Evolutionary conservation across 148 eudicot species (phyloP).

Genomic region (Chenopodium formosanum): DNA sequence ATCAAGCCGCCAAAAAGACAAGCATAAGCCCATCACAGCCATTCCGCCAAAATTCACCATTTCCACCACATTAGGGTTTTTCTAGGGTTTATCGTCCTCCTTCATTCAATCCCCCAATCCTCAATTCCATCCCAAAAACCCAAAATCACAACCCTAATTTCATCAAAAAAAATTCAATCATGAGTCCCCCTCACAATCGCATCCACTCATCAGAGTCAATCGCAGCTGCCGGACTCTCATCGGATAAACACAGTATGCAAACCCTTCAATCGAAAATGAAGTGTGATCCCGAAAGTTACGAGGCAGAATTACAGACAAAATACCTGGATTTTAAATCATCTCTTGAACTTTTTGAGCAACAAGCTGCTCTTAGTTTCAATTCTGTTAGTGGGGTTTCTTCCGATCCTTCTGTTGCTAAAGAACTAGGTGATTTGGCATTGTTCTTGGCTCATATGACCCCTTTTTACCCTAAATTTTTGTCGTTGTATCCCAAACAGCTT

Average conservation of each 20-base stretch:
- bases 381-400: slow-evolving; percentile 60
- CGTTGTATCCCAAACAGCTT: slow-evolving; percentile 52
- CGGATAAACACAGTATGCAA: slow-evolving; percentile 62
- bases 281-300: slow-evolving; percentile 78
- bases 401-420: slow-evolving; percentile 64
- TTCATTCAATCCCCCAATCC: too few relatives aligned
- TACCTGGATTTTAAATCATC: slow-evolving; percentile 79
- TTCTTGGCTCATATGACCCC: slow-evolving; percentile 82
- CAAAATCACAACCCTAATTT: background rate
- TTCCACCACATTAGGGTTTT: background rate
- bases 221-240: slow-evolving; percentile 54
- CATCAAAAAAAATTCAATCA: too few relatives aligned
- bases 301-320: slow-evolving; percentile 46
- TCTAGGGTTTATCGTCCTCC: background rate
- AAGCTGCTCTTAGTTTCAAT: slow-evolving; percentile 74
- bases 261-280: slow-evolving; percentile 88
- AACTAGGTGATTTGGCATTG: slow-evolving; percentile 67
- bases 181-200: too few relatives aligned
- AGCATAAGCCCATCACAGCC: background rate
- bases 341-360: slow-evolving; percentile 67
- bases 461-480: slow-evolving; percentile 53
- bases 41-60: too few relatives aligned
- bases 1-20: background rate
- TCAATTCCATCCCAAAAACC: background rate
- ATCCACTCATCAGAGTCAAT: slow-evolving; percentile 42